Conservation (phyloP, 495 filamentous ascomycete species). For the Penicillium pulvis region DNA sequence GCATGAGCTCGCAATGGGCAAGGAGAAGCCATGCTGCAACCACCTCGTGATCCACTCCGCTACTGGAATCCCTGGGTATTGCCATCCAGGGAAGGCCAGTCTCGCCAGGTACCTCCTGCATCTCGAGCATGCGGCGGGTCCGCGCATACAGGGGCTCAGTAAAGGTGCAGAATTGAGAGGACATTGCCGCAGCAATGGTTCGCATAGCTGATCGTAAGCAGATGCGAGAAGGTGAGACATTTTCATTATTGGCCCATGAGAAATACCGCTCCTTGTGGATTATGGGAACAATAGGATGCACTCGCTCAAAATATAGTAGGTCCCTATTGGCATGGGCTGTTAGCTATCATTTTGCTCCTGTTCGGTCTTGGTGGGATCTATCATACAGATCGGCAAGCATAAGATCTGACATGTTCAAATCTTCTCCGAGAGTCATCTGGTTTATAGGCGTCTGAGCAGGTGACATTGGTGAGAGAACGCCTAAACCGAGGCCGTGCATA, state of each 20-base stretch:
- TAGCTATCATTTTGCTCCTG: conserved; percentile 36
- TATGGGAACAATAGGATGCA: conserved; percentile 56
- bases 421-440: neutral
- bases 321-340: conserved; percentile 32
- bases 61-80: neutral
- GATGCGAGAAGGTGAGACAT: conserved; percentile 38
- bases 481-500: neutral
- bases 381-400: neutral
- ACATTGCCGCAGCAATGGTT: conserved; percentile 53
- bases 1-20: conserved; percentile 54
- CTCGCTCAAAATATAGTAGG: conserved; percentile 60
- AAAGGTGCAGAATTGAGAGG: conserved; percentile 52
- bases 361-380: neutral
- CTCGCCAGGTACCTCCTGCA: conserved; percentile 12
- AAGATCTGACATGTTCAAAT: neutral
- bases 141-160: conserved; percentile 50
- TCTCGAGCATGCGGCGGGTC: conserved; percentile 47
- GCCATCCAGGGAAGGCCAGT: neutral
- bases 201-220: conserved; percentile 61
- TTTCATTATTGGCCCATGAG: conserved; percentile 37
- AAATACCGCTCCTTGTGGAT: conserved; percentile 51
- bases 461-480: neutral
- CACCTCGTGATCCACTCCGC: conserved; percentile 36
- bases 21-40: conserved; percentile 58
- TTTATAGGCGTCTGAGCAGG: neutral